Base-by-base conservation (phyloP, 179 eudicot genomes). In the Spinacia oleracea region DNA sequence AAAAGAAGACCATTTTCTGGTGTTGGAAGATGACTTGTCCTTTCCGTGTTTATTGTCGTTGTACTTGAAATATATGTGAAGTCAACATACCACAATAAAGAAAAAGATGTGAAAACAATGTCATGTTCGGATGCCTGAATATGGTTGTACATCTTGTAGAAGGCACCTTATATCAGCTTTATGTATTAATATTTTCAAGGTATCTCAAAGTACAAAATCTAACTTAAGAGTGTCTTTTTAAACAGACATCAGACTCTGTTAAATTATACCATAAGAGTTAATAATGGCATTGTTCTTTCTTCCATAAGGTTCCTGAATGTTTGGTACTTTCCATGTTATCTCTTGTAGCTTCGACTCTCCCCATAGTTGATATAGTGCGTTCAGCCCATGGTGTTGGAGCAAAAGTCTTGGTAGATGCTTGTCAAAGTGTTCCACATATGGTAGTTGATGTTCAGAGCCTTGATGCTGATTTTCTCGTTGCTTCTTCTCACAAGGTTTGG, bases 341-440 rank as follows among this genome's bases (percentile, higher is more conserved):
- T 62, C 64, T 70, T 84, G 78, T 80, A 95, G 98, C 97, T 76
- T 93, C 98, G 67, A 86, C 86, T 87, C 96, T 95, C 75, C 98
- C 98, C 23, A 76, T 95, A 73, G 82, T 86, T 58, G 98, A 93
- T 77, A 79, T 95, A 72, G 91, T 92, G 77, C 84, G 81, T 67
- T 91, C 92, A 85, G 97, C 98, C 68, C 98, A 95, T 83, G 83
- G 70, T 48, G 90, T 95, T 78, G 98, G 98, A 71, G 97, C 98
- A 6, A 95, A 89, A 83, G 95, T 95, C 79, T 87, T 95, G 78
- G 90, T 95, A 68, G 98, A 95, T 91, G 98, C 98, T 87, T 95
- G 98, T 83, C 98, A 95, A 87, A 95, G 98, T 88, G 98, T 95
- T 77, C 98, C 98, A 64, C 98, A 93, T 82, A 95, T 93, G 98